Evolutionary conservation across 106 monocot genomes (phyloP).

Genomic region (Phalaenopsis aphrodite): DNA sequence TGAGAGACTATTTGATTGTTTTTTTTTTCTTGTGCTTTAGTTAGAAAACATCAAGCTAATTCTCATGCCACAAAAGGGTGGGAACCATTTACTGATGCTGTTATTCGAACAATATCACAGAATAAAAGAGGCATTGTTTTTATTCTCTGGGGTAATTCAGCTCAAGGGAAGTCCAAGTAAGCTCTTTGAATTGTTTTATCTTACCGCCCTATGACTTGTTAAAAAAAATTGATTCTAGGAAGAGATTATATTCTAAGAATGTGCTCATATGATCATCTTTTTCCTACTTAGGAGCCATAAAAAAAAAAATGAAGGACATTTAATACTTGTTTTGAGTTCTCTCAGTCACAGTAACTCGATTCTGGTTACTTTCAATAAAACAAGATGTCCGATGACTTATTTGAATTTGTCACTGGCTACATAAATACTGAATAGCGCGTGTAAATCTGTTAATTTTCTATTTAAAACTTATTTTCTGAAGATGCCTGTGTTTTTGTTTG

Average conservation of each 20-base stretch:
- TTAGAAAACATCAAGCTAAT: constrained; percentile 88
- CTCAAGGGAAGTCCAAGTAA: constrained; percentile 76
- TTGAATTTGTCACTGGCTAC: not conserved
- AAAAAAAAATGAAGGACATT: not conserved
- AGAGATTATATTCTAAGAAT: not conserved
- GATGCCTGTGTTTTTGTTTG: constrained; percentile 6
- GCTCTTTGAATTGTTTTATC: not conserved
- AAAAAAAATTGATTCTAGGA: not conserved
- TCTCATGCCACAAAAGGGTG: constrained; percentile 98
- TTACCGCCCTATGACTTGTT: not conserved
- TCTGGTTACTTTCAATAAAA: not conserved
- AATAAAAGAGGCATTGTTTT: constrained; percentile 78
- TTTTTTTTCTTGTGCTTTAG: constrained; percentile 24
- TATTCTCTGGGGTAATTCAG: constrained; percentile 96
- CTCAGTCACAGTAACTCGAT: not conserved
- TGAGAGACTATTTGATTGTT: not conserved
- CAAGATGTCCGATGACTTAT: too few species aligned
- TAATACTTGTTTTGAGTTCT: not conserved
- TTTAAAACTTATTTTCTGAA: not conserved
- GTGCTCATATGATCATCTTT: not conserved
- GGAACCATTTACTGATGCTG: constrained; percentile 90
- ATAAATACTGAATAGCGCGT: not conserved
- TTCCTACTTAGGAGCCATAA: not conserved
- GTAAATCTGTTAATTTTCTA: constrained; percentile 1
- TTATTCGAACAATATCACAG: constrained; percentile 76